Conservation (phyloP, 805 yeast genomes). For the Saccharomycopsis sp. region DNA sequence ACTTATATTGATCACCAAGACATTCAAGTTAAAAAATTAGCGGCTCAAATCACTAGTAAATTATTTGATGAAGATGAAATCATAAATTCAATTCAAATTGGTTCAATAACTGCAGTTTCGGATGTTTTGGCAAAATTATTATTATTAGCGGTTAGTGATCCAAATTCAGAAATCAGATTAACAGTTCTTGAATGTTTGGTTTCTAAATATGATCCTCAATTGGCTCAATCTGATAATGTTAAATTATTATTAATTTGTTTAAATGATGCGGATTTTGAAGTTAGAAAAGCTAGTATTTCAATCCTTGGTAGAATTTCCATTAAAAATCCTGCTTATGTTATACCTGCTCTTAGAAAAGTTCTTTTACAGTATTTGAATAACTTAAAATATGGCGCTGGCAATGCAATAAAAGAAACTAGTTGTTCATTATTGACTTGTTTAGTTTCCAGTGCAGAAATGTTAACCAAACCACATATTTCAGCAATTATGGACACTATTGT, state of each 20-base stretch:
- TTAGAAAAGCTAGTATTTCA: conserved; percentile 66
- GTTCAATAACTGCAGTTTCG: conserved; percentile 73
- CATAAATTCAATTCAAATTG: conserved; percentile 71
- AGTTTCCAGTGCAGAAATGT: conserved; percentile 65
- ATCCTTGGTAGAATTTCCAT: conserved; percentile 76
- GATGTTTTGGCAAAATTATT: conserved; percentile 75
- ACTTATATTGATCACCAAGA: conserved; percentile 73
- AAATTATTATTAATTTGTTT: conserved; percentile 75
- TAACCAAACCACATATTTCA: conserved; percentile 84
- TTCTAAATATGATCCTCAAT: conserved; percentile 74
- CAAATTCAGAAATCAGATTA: conserved; percentile 72
- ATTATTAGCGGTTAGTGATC: conserved; percentile 80
- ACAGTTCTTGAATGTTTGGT: conserved; percentile 69
- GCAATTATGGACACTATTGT: conserved; percentile 82
- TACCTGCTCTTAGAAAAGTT: conserved; percentile 83
- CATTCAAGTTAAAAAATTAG: conserved; percentile 69
- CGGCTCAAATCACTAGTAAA: conserved; percentile 74
- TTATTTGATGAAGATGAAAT: conserved; percentile 72
- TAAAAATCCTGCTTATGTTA: conserved; percentile 90
- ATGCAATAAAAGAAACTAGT: conserved; percentile 77
- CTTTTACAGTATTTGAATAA: conserved; percentile 78
- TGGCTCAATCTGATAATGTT: conserved; percentile 90
- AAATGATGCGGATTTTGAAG: conserved; percentile 81
- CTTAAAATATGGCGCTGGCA: conserved; percentile 68
- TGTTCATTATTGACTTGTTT: conserved; percentile 65